A percentile compares a stretch with the other conserved stretches of the same genome.
These are phyloP conservation scores for Elasticomyces elasticus DNA, from an alignment of 495 filamentous ascomycete species.

Conservation along the genomic window DNA sequence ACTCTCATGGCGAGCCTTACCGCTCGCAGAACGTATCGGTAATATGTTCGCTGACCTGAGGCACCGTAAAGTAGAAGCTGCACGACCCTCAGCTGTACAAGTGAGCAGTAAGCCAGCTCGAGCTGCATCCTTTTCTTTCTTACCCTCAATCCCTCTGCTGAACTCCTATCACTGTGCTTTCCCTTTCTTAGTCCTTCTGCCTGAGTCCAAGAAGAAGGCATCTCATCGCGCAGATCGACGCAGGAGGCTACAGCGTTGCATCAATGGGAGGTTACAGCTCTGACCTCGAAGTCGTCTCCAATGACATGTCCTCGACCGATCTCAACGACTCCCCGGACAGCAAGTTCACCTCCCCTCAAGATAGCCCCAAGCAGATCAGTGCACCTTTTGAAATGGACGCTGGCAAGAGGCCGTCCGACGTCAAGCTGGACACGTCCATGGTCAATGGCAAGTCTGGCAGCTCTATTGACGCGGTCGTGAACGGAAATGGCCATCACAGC, in stretches of 20 bases:
- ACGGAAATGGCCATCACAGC: not conserved
- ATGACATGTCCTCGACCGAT: not conserved
- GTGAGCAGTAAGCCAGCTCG: not conserved
- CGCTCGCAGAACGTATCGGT: not conserved
- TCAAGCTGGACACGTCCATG: constrained; percentile 5
- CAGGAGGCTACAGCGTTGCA: no score
- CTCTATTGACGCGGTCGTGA: not conserved
- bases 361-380: not conserved
- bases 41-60: not conserved
- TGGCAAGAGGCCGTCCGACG: not conserved
- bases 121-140: not conserved
- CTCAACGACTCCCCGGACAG: constrained; percentile 3
- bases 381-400: not conserved
- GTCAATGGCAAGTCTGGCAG: not conserved
- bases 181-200: not conserved
- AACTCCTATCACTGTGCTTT: not conserved
- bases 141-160: not conserved
- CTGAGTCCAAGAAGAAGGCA: no score
- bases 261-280: constrained; percentile 1
- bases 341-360: constrained; percentile 1
- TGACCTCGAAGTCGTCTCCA: constrained; percentile 14
- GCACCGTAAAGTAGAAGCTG: not conserved
- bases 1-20: not conserved
- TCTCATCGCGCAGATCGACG: no score
- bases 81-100: not conserved